phyloP scores from a whole-genome alignment of 768 basidiomycete genomes.

The Tylopilus plumbeoviolaceoides region DNA sequence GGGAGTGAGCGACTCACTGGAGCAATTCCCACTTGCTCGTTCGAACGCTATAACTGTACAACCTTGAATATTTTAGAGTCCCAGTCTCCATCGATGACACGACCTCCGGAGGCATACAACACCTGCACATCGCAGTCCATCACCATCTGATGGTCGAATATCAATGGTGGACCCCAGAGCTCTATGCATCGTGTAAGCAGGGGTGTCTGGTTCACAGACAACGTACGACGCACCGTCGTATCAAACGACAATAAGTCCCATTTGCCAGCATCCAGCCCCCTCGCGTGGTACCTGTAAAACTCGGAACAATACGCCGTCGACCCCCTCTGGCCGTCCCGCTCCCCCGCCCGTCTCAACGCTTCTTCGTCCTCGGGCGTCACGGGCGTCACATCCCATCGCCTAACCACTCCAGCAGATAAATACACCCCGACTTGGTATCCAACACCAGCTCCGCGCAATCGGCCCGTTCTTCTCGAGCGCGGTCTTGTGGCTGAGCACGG shows the following conservation, averaged over 20 bases:
- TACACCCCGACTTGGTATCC: no score
- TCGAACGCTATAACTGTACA: conserved; percentile 69
- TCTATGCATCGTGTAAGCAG: conserved; percentile 31
- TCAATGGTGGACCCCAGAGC: conserved; percentile 65
- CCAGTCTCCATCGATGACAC: conserved; percentile 64
- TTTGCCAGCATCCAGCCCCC: conserved; percentile 46
- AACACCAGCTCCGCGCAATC: no score
- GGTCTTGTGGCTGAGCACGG: no score
- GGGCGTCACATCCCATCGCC: conserved; percentile 46
- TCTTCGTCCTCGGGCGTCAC: conserved; percentile 24
- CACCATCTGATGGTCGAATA: conserved; percentile 81
- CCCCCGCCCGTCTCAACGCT: conserved; percentile 17
- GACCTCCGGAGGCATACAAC: conserved; percentile 74
- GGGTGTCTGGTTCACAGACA: not conserved
- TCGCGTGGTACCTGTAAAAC: conserved; percentile 53
- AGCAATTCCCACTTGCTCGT: conserved; percentile 63
- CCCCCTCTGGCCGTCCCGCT: conserved; percentile 18
- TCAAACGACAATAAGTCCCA: conserved; percentile 72
- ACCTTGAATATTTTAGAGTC: conserved; percentile 59
- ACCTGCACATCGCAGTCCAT: conserved; percentile 69
- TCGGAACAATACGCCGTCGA: no score
- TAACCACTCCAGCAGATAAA: no score
- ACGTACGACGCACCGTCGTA: conserved; percentile 48
- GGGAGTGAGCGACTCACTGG: conserved; percentile 46
- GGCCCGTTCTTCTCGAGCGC: no score